Evolutionary conservation across 176 grass and related monocot genomes (phyloP).

Genomic region (Eragrostis curvula): DNA sequence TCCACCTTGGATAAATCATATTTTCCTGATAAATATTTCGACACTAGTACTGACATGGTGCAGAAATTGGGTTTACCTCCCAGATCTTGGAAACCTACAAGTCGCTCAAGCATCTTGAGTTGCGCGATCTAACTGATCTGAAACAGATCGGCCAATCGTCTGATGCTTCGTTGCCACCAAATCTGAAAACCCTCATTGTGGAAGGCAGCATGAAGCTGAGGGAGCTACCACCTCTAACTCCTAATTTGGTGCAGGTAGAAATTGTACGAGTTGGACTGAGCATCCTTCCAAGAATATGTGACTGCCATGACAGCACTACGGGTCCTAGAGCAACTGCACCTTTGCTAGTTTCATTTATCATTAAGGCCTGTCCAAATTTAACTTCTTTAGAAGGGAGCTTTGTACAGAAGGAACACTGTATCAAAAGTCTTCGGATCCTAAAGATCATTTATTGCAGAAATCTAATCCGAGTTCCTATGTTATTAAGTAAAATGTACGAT

Average conservation of each 20-base stretch:
- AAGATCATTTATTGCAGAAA: background rate
- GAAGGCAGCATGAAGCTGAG: conserved; percentile 24
- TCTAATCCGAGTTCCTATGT: background rate
- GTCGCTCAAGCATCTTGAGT: conserved; percentile 16
- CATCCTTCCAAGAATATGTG: conserved; percentile 31
- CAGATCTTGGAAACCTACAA: conserved; percentile 30
- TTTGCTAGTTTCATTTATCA: background rate
- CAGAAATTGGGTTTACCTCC: conserved; percentile 13
- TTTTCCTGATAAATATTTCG: background rate
- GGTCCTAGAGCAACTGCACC: background rate
- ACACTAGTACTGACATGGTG: conserved; percentile 30
- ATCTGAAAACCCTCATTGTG: conserved; percentile 23
- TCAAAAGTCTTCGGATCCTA: background rate
- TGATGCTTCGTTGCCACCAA: background rate
- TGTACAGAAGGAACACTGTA: background rate
- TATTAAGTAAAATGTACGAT: background rate
- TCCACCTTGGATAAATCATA: conserved; percentile 23
- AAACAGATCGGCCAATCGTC: conserved; percentile 12
- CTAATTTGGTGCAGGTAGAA: conserved; percentile 22
- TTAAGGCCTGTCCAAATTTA: background rate
- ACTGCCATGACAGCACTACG: background rate
- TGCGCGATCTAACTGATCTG: conserved; percentile 10
- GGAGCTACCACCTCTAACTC: conserved; percentile 20
- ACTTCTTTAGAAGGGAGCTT: background rate
- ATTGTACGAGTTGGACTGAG: conserved; percentile 15